Base-by-base conservation (phyloP, 495 filamentous ascomycete species). In the Lasiosphaeriaceae sp. region DNA sequence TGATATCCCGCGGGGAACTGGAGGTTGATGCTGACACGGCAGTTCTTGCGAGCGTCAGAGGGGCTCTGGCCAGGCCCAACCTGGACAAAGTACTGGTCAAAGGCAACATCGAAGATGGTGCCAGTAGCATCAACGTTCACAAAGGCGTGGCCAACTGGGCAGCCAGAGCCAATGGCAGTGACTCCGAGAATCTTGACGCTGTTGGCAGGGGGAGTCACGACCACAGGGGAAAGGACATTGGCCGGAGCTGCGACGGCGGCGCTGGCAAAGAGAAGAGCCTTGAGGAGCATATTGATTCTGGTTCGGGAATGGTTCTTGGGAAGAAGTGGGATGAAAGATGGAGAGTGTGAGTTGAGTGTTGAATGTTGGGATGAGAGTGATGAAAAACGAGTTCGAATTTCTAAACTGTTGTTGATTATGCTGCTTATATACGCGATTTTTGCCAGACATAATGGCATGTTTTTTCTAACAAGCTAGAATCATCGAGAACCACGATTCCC, bases 61-160 rank as follows among this genome's bases (percentile, higher is more conserved):
- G 69, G 52, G 19, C 52, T 29, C 50, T 64, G 65, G 37, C 69
- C 71, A 9, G 73, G 71, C 20, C 78, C 78, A 44, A 75, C 73
- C 9, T 64, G 64, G n/a, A 76, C 76, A 29, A 73, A 66, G 61
- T 77, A 81, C 22, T 67, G 48, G 60, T 79, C 74, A 50, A 79
- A 79, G 55, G 76, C 73, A 20, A 79, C 65, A 37, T 77, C 76
- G 50, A 80, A 70, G 57, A 69, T 68, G 54, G 73, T 72, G 55
- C 66, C 66, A 39, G 61, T 65, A 24, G 63, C 63, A 47, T 68
- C 64, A 52, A 70, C 50, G 37, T 61, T 66, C 50, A 68, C 61
- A 12, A 50, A 68, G 51, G 66, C 68, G 54, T 64, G 62, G 55
- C 68, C 68, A 11, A 58, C 59, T 17, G 68, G 66, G 59, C 68